phyloP scores from a whole-genome alignment of 2,329 filamentous ascomycete species.

The Hypoxylon sp. region DNA sequence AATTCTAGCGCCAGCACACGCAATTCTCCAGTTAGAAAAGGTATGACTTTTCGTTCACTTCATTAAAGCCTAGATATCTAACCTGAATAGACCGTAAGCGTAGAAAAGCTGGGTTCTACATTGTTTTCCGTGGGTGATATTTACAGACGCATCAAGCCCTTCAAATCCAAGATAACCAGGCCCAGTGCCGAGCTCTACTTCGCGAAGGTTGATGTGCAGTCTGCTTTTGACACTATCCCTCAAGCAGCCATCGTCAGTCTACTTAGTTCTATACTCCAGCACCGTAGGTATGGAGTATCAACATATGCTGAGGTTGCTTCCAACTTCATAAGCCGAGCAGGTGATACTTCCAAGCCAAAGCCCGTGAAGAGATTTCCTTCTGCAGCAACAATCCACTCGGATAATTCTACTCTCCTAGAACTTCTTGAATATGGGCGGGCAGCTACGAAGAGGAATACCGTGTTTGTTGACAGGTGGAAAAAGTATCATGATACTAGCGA shows the following conservation, averaged over 20 bases:
- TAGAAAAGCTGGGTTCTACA: constrained; percentile 79
- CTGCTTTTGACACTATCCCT: constrained; percentile 96
- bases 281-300: constrained; percentile 77
- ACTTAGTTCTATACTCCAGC: constrained; percentile 69
- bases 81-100: constrained; percentile 61
- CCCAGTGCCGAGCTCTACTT: constrained; percentile 76
- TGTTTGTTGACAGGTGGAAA: constrained; percentile 81
- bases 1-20: constrained; percentile 80
- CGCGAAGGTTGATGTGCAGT: constrained; percentile 91
- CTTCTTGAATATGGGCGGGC: constrained; percentile 60
- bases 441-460: constrained; percentile 71
- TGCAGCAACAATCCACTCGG: constrained; percentile 62
- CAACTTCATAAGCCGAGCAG: constrained; percentile 59
- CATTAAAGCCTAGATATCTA: constrained; percentile 8
- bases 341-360: constrained; percentile 53
- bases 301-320: constrained; percentile 79
- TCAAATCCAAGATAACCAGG: constrained; percentile 69
- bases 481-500: constrained; percentile 69
- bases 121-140: constrained; percentile 88
- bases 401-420: constrained; percentile 62
- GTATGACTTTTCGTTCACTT: constrained; percentile 57
- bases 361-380: constrained; percentile 67
- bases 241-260: constrained; percentile 80
- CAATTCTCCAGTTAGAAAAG: constrained; percentile 84
- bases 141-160: constrained; percentile 78